Evolutionary conservation across 2,329 filamentous ascomycete genomes (phyloP).

Genomic region (Aureobasidium mangrovei): DNA sequence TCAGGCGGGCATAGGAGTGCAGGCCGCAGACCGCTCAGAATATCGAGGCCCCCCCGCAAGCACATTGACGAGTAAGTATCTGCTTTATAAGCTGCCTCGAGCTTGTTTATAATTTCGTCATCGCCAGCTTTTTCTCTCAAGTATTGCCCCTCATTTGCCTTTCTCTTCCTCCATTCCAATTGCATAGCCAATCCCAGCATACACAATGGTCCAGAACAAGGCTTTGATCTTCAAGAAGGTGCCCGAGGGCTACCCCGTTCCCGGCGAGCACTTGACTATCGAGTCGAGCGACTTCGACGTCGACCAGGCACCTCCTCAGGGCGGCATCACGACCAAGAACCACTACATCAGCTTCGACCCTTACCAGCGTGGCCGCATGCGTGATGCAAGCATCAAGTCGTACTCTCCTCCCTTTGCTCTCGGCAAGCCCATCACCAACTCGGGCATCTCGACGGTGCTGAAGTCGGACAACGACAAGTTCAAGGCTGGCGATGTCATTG

Average conservation of each 20-base stretch:
- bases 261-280: slow-evolving; percentile 60
- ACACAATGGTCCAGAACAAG: slow-evolving; percentile 57
- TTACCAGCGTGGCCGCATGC: slow-evolving; percentile 76
- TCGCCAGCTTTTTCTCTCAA: not conserved
- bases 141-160: not conserved
- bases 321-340: slow-evolving; percentile 61
- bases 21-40: not conserved
- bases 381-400: slow-evolving; percentile 53
- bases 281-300: slow-evolving; percentile 63
- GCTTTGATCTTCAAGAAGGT: slow-evolving; percentile 63
- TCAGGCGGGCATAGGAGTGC: not conserved
- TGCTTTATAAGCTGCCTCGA: slow-evolving; percentile 10
- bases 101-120: slow-evolving; percentile 13
- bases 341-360: slow-evolving; percentile 73
- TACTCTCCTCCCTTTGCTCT: slow-evolving; percentile 57
- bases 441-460: slow-evolving; percentile 57
- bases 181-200: not conserved
- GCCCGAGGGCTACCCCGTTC: slow-evolving; percentile 57
- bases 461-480: slow-evolving; percentile 58
- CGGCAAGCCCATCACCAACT: slow-evolving; percentile 55
- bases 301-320: slow-evolving; percentile 48
- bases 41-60: not conserved
- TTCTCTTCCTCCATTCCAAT: not conserved
- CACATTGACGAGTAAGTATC: not conserved
- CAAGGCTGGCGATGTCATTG: slow-evolving; percentile 58